Base-by-base conservation (phyloP, 805 yeast genomes). In the Ogataea angusta region DNA sequence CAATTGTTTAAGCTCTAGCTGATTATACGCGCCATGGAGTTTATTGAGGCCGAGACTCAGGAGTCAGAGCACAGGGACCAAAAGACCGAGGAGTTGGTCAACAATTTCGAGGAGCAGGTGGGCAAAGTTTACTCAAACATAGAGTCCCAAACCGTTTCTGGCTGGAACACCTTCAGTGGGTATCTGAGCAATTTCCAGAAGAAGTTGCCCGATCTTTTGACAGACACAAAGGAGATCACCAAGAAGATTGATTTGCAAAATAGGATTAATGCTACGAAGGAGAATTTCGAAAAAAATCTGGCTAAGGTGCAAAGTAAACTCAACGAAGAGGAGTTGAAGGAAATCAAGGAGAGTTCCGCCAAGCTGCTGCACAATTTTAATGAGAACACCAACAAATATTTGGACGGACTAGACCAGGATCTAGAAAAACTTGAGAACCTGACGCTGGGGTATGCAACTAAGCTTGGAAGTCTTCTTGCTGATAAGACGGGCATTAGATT, bases 351-450 rank as follows among this genome's bases (percentile, higher is more conserved):
- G 29, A 54, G 48, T 13, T 45, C 59, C 6, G 57, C 49, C 12
- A 53, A 56, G 25, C 30, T 56, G 34, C 50, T 64, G 23, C 44
- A 52, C 26, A 48, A 53, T 29, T 41, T 63, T 25, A 61, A 58
- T 26, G 59, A 58, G 33, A 62, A 68, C 47, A 80, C 89, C 6
- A 87, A 84, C 50, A 72, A 70, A 33, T 77, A 75, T 37, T 67
- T 89, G 36, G 90, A 86, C 47, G 74, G 76, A 6, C 69, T 90
- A 45, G 97, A 89, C 59, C 65, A 75, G 48, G 82, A 80, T 50
- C 68, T 90, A 33, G 95, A 85, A 51, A 69, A 69, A 38, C 80
- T 87, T 6, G 96, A 90, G 58, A 75, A 73, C 37, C 63, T 72
- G 23, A 90, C 95, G 0, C 75, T 82, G 1, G 67, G 67, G n/a